Percentiles rank a stretch among this genome's conserved stretches.
phyloP scores from a whole-genome alignment of 2,329 filamentous ascomycete species.

The Fusarium humuli region DNA sequence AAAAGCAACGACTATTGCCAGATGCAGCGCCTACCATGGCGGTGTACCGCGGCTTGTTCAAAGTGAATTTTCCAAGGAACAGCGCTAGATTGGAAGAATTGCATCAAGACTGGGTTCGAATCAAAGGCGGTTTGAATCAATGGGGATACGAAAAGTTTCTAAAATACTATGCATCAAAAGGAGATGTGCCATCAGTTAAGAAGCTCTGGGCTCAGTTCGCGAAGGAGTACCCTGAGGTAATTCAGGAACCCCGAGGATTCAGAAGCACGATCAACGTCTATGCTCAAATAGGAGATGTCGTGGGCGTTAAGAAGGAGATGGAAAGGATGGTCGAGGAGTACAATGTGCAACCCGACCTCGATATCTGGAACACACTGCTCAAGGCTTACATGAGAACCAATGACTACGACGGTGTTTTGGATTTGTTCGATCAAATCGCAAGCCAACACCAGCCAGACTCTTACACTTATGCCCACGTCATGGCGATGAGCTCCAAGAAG shows the following conservation, averaged over 20 bases:
- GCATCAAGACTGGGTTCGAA: constrained; percentile 61
- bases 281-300: constrained; percentile 74
- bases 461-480: constrained; percentile 77
- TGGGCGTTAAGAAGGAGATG: constrained; percentile 70
- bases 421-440: constrained; percentile 71
- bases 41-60: constrained; percentile 60
- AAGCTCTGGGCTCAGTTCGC: constrained; percentile 60
- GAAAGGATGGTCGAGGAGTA: constrained; percentile 68
- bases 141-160: constrained; percentile 63
- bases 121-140: constrained; percentile 55
- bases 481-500: constrained; percentile 75
- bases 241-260: constrained; percentile 55
- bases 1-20: constrained; percentile 58
- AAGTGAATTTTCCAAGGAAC: constrained; percentile 54
- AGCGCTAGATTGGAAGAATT: constrained; percentile 59
- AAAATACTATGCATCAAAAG: constrained; percentile 60
- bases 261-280: constrained; percentile 77
- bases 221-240: constrained; percentile 50
- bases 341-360: constrained; percentile 65
- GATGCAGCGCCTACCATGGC: constrained; percentile 51
- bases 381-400: constrained; percentile 74
- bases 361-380: constrained; percentile 82
- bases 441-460: constrained; percentile 65
- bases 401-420: constrained; percentile 74
- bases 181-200: constrained; percentile 60